phyloP scores from a whole-genome alignment of 108 stramenopile genomes.

The Epithemia pelagica region DNA sequence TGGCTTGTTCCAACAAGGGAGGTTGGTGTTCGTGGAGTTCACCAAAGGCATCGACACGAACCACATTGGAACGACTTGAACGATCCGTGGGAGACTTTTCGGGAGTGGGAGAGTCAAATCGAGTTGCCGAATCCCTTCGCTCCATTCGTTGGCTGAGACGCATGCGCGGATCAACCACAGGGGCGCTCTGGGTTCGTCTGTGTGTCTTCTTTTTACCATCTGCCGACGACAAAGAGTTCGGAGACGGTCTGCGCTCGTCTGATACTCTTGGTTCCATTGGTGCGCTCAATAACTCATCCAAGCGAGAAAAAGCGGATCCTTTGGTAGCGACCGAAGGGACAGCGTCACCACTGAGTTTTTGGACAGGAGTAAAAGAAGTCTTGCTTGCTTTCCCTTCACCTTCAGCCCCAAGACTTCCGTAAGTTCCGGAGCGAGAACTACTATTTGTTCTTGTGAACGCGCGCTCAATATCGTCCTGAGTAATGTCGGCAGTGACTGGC shows the following conservation, averaged over 20 bases:
- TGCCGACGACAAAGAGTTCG: not conserved
- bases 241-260: too few relatives aligned
- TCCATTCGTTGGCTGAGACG: not conserved
- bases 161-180: constrained; percentile 3
- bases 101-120: not conserved
- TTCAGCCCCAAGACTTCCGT: not conserved
- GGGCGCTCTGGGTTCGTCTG: constrained; percentile 32
- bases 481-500: not conserved
- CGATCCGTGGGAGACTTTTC: not conserved
- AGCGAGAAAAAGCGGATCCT: not conserved
- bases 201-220: constrained; percentile 14
- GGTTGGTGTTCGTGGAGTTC: constrained; percentile 43
- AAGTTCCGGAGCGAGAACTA: not conserved
- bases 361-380: not conserved
- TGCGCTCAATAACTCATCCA: constrained; percentile 15
- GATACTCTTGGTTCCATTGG: constrained; percentile 1
- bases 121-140: not conserved
- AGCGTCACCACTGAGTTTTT: not conserved
- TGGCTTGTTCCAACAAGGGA: constrained; percentile 43
- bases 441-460: constrained; percentile 7
- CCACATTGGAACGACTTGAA: constrained; percentile 6
- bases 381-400: not conserved
- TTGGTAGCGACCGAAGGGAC: not conserved
- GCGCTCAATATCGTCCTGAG: constrained; percentile 27
- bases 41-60: constrained; percentile 39